Evolutionary conservation across 2,329 filamentous ascomycete species (phyloP), one percentile per base, ranked within the genome.

Genomic region (Periconia sp.): DNA sequence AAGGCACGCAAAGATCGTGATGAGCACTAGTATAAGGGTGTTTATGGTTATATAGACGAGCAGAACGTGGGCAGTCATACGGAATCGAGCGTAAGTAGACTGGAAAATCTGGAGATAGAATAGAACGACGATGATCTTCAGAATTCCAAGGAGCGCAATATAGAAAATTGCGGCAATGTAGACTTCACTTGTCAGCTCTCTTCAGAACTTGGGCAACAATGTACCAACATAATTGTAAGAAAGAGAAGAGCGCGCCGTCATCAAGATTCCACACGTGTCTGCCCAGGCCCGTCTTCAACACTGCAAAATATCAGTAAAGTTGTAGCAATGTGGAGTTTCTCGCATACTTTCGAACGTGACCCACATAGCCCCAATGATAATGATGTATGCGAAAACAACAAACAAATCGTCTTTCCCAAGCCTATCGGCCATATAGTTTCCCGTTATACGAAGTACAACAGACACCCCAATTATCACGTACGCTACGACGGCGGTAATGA

Each of bases 51-150:
- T 59, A 31, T 47, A 59, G 0, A 31, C 54, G 1, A 69, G 46
- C 6, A 66, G 50, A 11, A 61, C 41, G 37, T 59, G 61, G 11
- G 62, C 56, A 6, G 48, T 48, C n/a, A 61, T 60, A 1, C 54
- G 52, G 19, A 66, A 64, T 7, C 45, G 52, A 1, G 41, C 47
- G 6, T 44, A 52, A 3, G 41, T 47, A 1, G 57, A 54, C n/a
- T 55, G 45, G 54, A 70, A 70, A 40, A 70, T 68, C 30, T 67
- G 60, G 11, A 69, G 59, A 40, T 68, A 70, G 47, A 67, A 66
- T 2, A 66, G 41, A 17, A 66, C 45, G 2, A 69, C 52, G 2
- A 65, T 63, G 3, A 67, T 47, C 46, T 69, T 69, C 49, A 64
- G 65, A n/a, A 66, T 47, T 13, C 59, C 62, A 1, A 68, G 57